Evolutionary conservation across 257 asterid genomes (phyloP).

Genomic region (Fraxinus americana): DNA sequence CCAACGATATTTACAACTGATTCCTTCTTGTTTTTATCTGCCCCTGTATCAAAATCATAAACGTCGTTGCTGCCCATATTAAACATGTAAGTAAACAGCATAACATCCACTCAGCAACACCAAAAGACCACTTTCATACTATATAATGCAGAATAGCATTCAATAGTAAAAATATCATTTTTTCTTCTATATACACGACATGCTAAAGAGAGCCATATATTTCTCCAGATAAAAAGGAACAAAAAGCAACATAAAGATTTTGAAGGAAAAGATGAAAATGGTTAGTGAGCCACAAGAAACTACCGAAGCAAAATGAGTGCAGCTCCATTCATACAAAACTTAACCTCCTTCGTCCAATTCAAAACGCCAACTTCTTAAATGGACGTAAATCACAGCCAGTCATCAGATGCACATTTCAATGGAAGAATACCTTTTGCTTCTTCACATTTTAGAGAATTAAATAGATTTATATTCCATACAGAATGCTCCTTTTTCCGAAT

Average conservation of each 20-base stretch:
- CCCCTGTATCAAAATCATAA: slow-evolving; percentile 93
- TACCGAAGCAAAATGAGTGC: neutral
- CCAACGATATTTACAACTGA: slow-evolving; percentile 80
- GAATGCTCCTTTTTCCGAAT: neutral
- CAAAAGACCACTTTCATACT: too few species aligned
- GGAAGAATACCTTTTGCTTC: neutral
- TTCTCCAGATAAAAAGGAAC: slow-evolving; percentile 1
- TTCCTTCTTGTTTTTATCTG: slow-evolving; percentile 92
- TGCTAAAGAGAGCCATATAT: neutral
- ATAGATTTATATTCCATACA: neutral
- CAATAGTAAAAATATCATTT: slow-evolving; percentile 11
- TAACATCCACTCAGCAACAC: slow-evolving; percentile 12
- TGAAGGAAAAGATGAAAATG: neutral
- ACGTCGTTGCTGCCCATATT: slow-evolving; percentile 86
- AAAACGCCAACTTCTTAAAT: too few species aligned
- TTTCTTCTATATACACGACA: neutral
- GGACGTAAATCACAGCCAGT: neutral
- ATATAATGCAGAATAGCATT: slow-evolving; percentile 7
- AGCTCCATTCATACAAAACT: neutral
- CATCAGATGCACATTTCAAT: neutral
- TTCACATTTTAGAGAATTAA: neutral
- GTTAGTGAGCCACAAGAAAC: neutral
- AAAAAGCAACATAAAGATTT: neutral
- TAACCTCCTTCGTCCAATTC: neutral
- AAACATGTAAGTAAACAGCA: slow-evolving; percentile 24